A percentile compares a stretch with the other conserved stretches of the same genome.
Conservation (phyloP, 1,284 basidiomycete species). For the Inonotus obliquus region DNA sequence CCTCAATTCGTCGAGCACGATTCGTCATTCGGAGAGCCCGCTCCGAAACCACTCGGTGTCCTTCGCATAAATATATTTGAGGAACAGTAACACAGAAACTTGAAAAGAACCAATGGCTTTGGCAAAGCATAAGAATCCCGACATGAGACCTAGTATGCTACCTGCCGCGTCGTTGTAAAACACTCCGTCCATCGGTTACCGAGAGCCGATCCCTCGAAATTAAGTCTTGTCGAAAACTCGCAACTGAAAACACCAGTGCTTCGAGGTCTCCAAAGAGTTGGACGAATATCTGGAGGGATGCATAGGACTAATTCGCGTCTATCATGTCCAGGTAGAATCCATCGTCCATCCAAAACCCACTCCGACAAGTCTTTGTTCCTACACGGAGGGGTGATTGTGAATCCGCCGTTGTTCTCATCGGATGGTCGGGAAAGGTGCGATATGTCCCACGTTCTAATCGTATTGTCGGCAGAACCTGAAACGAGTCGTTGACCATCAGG, state of each 20-base stretch:
- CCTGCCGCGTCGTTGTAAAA: neutral
- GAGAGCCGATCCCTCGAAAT: neutral
- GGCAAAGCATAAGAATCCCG: too few species aligned
- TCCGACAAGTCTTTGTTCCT: neutral
- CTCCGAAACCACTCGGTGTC: too few species aligned
- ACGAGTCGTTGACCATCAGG: neutral
- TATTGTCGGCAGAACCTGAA: slow-evolving; percentile 1
- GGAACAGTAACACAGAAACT: too few species aligned
- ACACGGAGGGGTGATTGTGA: neutral
- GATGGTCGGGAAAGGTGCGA: neutral
- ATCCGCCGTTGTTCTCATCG: neutral
- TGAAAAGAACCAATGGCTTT: too few species aligned
- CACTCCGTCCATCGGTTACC: neutral
- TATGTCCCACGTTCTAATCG: slow-evolving; percentile 2
- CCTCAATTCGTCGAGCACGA: too few species aligned
- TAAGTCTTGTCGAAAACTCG: neutral
- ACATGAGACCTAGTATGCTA: neutral
- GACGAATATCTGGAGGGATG: neutral
- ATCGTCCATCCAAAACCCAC: neutral
- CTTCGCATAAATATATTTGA: too few species aligned
- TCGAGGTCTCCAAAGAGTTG: neutral
- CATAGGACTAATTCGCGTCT: neutral
- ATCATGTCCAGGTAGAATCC: neutral
- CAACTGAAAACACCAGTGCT: neutral
- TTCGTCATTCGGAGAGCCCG: too few species aligned